phyloP scores from a whole-genome alignment of 2,329 filamentous ascomycete genomes.

The Ramularia endophylla region DNA sequence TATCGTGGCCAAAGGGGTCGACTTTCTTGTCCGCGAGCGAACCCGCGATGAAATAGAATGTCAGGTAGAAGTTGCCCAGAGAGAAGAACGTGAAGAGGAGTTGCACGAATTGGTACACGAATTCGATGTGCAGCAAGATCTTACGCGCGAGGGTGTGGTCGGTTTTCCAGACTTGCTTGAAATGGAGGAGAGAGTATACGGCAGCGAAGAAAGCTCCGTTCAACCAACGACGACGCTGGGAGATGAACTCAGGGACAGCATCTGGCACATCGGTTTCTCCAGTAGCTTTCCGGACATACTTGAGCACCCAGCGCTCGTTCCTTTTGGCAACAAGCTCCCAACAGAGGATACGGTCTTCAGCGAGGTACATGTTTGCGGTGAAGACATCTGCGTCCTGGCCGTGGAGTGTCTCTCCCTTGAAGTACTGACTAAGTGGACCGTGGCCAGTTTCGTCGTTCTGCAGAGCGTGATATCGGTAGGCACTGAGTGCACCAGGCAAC shows the following conservation, averaged over 20 bases:
- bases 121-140: constrained; percentile 87
- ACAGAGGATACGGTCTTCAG: constrained; percentile 83
- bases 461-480: constrained; percentile 90
- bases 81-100: constrained; percentile 97
- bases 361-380: constrained; percentile 93
- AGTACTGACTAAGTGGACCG: constrained; percentile 93
- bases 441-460: constrained; percentile 97
- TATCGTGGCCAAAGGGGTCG: constrained; percentile 86
- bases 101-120: constrained; percentile 88
- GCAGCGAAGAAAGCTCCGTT: constrained; percentile 99
- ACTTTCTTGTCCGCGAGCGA: constrained; percentile 71
- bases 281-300: constrained; percentile 94
- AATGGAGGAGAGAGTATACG: constrained; percentile 94
- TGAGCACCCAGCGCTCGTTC: constrained; percentile 91
- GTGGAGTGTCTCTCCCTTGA: constrained; percentile 96
- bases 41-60: constrained; percentile 96
- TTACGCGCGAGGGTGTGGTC: constrained; percentile 89
- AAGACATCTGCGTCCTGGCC: constrained; percentile 96
- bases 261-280: constrained; percentile 98
- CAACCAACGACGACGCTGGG: constrained; percentile 91
- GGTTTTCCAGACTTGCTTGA: constrained; percentile 84
- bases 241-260: constrained; percentile 91
- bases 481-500: constrained; percentile 86
- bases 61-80: constrained; percentile 95
- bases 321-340: constrained; percentile 96